These are phyloP conservation scores for Leucosporidium scottii DNA, from an alignment of 768 basidiomycete species.

Conservation along the genomic window DNA sequence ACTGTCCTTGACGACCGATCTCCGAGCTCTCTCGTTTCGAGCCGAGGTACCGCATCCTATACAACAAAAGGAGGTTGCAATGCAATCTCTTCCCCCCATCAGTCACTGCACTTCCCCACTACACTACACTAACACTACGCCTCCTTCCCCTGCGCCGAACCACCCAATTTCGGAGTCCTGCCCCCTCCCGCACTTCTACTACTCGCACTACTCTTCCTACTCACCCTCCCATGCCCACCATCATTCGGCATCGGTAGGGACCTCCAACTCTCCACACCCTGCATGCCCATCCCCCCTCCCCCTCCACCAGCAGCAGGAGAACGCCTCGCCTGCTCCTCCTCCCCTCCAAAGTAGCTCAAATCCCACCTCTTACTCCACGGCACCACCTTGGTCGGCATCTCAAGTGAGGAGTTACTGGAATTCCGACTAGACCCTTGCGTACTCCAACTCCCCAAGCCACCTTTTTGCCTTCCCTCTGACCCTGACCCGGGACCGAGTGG, in stretches of 20 bases:
- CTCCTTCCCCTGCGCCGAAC: neutral
- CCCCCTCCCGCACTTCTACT: neutral
- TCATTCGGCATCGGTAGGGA: no score
- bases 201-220: neutral
- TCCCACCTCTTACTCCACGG: slow-evolving; percentile 13
- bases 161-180: neutral
- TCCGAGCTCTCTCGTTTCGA: no score
- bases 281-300: neutral
- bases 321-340: slow-evolving; percentile 4
- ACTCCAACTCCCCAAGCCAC: neutral
- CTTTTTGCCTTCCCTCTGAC: neutral
- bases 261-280: neutral
- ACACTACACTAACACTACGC: neutral
- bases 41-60: no score
- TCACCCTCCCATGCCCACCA: neutral
- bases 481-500: neutral
- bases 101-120: no score
- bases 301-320: neutral
- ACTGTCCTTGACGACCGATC: no score
- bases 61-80: no score
- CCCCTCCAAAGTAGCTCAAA: slow-evolving; percentile 13
- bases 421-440: neutral
- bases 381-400: no score
- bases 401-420: neutral
- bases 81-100: no score